A percentile compares a stretch with the other conserved stretches of the same genome.
phyloP scores from a whole-genome alignment of 805 yeast species.

The Hanseniaspora nectarophila region DNA sequence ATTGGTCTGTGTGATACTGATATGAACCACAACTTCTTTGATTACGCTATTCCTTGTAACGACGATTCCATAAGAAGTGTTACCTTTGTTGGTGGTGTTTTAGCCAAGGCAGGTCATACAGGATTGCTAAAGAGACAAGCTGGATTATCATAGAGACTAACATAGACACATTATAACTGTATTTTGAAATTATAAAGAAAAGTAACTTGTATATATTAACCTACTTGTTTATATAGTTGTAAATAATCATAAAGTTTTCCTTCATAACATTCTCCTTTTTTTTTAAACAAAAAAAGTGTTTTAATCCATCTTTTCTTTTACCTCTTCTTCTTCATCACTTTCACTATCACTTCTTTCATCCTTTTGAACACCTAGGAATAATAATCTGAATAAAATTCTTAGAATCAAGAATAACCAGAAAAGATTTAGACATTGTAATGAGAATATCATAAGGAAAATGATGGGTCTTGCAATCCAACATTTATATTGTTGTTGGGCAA shows the following conservation, averaged over 20 bases:
- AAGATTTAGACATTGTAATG: conserved; percentile 71
- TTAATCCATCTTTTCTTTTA: conserved; percentile 16
- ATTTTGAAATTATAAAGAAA: not conserved
- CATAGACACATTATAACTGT: not conserved
- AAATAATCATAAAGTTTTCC: not conserved
- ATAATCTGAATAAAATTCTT: conserved; percentile 59
- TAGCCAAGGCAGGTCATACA: conserved; percentile 71
- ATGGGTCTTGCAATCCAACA: conserved; percentile 92
- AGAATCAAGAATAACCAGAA: conserved; percentile 81
- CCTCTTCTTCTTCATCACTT: conserved; percentile 36
- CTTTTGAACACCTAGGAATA: conserved; percentile 46
- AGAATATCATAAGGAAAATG: conserved; percentile 63
- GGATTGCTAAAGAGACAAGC: conserved; percentile 51
- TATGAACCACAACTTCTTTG: conserved; percentile 75
- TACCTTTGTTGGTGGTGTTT: conserved; percentile 66
- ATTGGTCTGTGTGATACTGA: conserved; percentile 91
- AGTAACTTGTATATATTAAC: not conserved
- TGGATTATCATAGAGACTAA: not conserved
- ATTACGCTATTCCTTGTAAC: conserved; percentile 93
- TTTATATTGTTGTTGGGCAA: conserved; percentile 86
- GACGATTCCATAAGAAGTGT: conserved; percentile 81
- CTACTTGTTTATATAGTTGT: not conserved
- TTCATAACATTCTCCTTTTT: too few relatives aligned
- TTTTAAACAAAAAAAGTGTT: too few relatives aligned
- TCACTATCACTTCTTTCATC: conserved; percentile 89